Evolutionary conservation across 2,329 filamentous ascomycete species (phyloP).

Genomic region (Penicillium sp.): DNA sequence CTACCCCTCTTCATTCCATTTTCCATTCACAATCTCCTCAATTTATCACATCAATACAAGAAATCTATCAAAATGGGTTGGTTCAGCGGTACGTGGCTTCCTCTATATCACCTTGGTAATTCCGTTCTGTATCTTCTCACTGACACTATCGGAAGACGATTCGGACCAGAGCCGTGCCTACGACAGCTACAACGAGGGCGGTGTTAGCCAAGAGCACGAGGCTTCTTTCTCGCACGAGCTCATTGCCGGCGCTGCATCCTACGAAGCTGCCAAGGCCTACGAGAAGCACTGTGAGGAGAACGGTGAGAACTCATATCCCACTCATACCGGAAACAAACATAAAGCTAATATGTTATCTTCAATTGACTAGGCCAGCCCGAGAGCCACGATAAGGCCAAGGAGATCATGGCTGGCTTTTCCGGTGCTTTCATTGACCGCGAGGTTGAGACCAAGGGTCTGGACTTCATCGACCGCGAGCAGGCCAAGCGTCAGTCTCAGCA

Average conservation of each 20-base stretch:
- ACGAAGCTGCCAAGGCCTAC: slow-evolving; percentile 73
- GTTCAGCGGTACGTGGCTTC: slow-evolving; percentile 17
- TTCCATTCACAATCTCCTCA: background rate
- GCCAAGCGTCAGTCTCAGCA: slow-evolving; percentile 52
- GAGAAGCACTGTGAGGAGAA: slow-evolving; percentile 66
- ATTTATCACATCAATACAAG: background rate
- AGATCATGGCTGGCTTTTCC: slow-evolving; percentile 67
- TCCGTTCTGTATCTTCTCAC: background rate
- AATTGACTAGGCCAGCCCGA: slow-evolving; percentile 57
- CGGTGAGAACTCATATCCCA: slow-evolving; percentile 44
- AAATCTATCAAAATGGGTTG: slow-evolving; percentile 18
- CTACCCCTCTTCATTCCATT: background rate
- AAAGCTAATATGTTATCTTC: background rate
- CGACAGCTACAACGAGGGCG: slow-evolving; percentile 5
- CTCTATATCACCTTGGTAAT: background rate
- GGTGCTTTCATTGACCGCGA: slow-evolving; percentile 72
- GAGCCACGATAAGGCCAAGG: slow-evolving; percentile 68
- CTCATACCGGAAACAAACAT: background rate
- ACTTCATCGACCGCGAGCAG: slow-evolving; percentile 55
- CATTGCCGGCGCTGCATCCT: slow-evolving; percentile 68
- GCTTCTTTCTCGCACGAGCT: slow-evolving; percentile 66
- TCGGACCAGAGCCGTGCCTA: slow-evolving; percentile 52
- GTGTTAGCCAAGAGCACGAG: slow-evolving; percentile 46
- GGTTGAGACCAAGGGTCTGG: slow-evolving; percentile 61
- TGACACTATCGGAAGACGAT: slow-evolving; percentile 21